These are phyloP conservation scores for Aspergillus terreus DNA, from an alignment of 2,329 filamentous ascomycete genomes.

Conservation along the genomic window DNA sequence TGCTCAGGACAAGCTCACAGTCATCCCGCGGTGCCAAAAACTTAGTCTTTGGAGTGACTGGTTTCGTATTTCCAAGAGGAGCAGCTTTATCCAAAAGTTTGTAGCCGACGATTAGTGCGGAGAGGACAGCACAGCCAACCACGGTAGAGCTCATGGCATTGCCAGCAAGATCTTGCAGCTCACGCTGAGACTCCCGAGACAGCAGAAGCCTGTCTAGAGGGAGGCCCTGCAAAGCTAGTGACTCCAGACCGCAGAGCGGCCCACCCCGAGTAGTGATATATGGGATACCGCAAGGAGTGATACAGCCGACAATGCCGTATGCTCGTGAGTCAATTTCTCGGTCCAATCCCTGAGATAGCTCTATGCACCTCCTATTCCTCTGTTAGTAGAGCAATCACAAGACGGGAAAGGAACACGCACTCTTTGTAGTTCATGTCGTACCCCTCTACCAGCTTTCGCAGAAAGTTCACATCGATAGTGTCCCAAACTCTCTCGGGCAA, in stretches of 20 bases:
- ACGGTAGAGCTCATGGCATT: slow-evolving; percentile 78
- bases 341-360: slow-evolving; percentile 72
- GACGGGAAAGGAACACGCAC: slow-evolving; percentile 27
- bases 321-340: slow-evolving; percentile 47
- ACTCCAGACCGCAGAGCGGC: slow-evolving; percentile 60
- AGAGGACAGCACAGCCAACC: slow-evolving; percentile 60
- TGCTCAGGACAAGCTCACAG: slow-evolving; percentile 11
- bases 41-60: slow-evolving; percentile 2
- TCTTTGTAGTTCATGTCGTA: slow-evolving; percentile 59
- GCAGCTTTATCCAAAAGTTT: slow-evolving; percentile 24
- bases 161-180: slow-evolving; percentile 68
- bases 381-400: neutral
- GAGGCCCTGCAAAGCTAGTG: slow-evolving; percentile 64
- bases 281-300: slow-evolving; percentile 63
- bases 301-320: slow-evolving; percentile 61
- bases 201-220: slow-evolving; percentile 60
- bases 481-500: slow-evolving; percentile 63
- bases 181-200: slow-evolving; percentile 57
- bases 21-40: slow-evolving; percentile 8
- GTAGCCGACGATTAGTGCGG: slow-evolving; percentile 50
- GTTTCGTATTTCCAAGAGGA: neutral
- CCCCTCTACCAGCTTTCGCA: slow-evolving; percentile 47
- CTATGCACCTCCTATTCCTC: slow-evolving; percentile 43
- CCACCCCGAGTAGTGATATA: slow-evolving; percentile 60
- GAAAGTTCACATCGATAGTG: slow-evolving; percentile 59